Percentiles rank a stretch among this genome's conserved stretches.
phyloP scores from a whole-genome alignment of 108 stramenopile genomes.

The Thalassiosira profunda region DNA sequence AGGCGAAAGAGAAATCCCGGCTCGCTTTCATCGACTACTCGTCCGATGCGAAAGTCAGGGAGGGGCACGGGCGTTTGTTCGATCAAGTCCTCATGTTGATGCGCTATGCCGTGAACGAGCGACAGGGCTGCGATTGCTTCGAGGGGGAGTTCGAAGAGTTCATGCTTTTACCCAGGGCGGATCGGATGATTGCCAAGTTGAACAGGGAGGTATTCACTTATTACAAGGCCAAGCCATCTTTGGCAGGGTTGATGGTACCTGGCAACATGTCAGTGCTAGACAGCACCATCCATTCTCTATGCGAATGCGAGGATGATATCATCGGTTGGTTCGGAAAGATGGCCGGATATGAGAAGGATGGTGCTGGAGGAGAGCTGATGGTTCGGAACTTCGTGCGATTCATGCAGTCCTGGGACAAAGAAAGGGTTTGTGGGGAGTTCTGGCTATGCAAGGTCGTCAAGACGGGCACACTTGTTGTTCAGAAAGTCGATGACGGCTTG shows the following conservation, averaged over 20 bases:
- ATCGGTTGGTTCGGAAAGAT: slow-evolving; percentile 5
- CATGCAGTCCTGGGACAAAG: slow-evolving; percentile 22
- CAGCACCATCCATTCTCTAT: neutral
- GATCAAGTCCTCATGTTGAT: slow-evolving; percentile 24
- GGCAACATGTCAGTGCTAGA: slow-evolving; percentile 7
- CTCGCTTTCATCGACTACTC: slow-evolving; percentile 20
- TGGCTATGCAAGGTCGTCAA: slow-evolving; percentile 10
- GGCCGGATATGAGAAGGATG: slow-evolving; percentile 18
- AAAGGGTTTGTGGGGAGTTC: slow-evolving; percentile 17
- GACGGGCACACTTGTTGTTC: slow-evolving; percentile 20
- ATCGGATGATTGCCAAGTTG: neutral
- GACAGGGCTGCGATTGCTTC: slow-evolving; percentile 2
- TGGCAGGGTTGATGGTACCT: neutral
- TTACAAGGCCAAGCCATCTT: slow-evolving; percentile 19
- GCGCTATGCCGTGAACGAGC: slow-evolving; percentile 4
- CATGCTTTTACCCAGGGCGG: slow-evolving; percentile 5
- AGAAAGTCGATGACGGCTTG: slow-evolving; percentile 5
- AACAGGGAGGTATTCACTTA: slow-evolving; percentile 5
- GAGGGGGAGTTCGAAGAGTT: slow-evolving; percentile 7
- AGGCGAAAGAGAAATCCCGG: slow-evolving; percentile 12
- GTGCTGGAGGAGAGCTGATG: slow-evolving; percentile 10
- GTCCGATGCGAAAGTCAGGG: slow-evolving; percentile 13
- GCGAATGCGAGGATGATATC: slow-evolving; percentile 1
- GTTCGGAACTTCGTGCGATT: slow-evolving; percentile 7
- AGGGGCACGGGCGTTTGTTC: slow-evolving; percentile 21